These are phyloP conservation scores for Cadophora sp. DNA, from an alignment of 2,329 filamentous ascomycete genomes.

Conservation along the genomic window DNA sequence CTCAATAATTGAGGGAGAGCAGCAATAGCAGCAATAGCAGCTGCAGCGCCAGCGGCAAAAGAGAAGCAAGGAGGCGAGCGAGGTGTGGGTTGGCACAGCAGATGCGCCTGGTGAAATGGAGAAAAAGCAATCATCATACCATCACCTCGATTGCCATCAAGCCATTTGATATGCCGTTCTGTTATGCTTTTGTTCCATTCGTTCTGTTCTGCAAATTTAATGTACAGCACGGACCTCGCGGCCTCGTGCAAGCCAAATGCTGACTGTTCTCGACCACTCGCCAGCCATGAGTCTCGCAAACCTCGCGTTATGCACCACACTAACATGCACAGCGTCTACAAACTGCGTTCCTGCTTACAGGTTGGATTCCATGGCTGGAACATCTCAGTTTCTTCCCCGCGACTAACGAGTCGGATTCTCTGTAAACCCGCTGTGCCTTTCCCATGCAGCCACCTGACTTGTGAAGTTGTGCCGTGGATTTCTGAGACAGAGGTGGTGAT, in stretches of 20 bases:
- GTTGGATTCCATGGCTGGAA: conserved; percentile 9
- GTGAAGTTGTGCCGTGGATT: background rate
- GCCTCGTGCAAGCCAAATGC: background rate
- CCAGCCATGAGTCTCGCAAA: background rate
- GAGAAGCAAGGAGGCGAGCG: too few species aligned
- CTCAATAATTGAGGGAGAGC: conserved; percentile 10
- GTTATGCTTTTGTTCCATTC: background rate
- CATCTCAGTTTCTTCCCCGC: background rate
- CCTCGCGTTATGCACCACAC: background rate
- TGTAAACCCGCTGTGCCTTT: conserved; percentile 6
- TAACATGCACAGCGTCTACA: conserved; percentile 1
- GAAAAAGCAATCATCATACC: background rate
- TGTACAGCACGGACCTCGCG: background rate
- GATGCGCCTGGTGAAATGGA: background rate
- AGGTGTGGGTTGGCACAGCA: background rate
- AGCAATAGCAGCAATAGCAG: background rate
- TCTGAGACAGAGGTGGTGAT: conserved; percentile 10
- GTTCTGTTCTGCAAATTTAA: too few species aligned
- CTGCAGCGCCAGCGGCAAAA: too few species aligned
- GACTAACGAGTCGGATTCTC: background rate
- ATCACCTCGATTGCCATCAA: conserved; percentile 7
- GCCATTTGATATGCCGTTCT: background rate
- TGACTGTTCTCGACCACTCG: background rate
- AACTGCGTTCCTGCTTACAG: background rate
- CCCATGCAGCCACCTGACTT: background rate